These are phyloP conservation scores for Fragaria vesca DNA, from an alignment of 306 rosid species.

Conservation along the genomic window DNA sequence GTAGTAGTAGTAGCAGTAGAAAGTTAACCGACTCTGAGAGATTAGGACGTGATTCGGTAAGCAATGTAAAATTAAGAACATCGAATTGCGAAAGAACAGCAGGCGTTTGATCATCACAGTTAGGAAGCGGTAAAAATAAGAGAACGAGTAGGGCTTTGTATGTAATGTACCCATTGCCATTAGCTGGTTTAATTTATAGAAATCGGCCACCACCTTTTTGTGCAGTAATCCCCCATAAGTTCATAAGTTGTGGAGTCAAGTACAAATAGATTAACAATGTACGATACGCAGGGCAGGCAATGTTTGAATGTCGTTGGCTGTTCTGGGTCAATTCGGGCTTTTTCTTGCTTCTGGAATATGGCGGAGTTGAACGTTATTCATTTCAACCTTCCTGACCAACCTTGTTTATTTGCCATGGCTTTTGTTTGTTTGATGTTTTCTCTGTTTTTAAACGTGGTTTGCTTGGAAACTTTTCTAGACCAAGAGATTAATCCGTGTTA, in stretches of 20 bases:
- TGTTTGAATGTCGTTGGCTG: background rate
- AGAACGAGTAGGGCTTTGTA: constrained; percentile 26
- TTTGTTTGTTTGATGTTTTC: too few species aligned
- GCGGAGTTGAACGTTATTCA: background rate
- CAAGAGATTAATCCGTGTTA: too few species aligned
- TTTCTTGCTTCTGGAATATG: background rate
- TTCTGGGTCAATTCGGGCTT: background rate
- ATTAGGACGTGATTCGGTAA: constrained; percentile 47
- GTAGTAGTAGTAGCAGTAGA: constrained; percentile 17
- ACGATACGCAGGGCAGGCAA: too few species aligned
- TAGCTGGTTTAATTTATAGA: constrained; percentile 6
- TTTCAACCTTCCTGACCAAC: background rate
- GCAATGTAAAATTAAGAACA: constrained; percentile 52
- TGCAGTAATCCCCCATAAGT: background rate
- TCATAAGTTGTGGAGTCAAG: background rate
- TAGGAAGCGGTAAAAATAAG: constrained; percentile 48
- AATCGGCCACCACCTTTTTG: constrained; percentile 29
- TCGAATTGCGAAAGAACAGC: constrained; percentile 43
- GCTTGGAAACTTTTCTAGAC: too few species aligned
- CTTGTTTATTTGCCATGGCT: background rate
- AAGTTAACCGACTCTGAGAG: constrained; percentile 51
- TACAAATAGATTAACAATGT: background rate
- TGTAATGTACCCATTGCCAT: constrained; percentile 23
- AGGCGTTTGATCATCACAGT: constrained; percentile 35
- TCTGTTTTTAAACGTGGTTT: too few species aligned